Evolutionary conservation across 2,329 filamentous ascomycete species (phyloP).

Genomic region (Alternaria brassicae): DNA sequence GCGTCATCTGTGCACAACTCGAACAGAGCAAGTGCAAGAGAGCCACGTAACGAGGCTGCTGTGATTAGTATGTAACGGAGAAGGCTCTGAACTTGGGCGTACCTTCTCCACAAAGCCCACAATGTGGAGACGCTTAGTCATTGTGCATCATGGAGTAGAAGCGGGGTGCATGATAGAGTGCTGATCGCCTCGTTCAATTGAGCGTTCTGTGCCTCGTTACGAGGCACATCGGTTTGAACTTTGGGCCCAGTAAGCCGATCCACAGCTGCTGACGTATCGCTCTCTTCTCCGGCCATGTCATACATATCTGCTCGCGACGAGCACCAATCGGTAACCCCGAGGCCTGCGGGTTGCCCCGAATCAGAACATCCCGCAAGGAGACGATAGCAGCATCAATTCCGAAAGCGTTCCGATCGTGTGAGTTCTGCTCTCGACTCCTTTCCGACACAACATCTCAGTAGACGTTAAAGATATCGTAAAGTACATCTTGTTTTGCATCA

Average conservation of each 20-base stretch:
- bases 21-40: background rate
- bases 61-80: background rate
- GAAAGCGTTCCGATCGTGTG: conserved; percentile 8
- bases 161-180: conserved; percentile 14
- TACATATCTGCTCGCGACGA: conserved; percentile 13
- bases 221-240: conserved; percentile 15
- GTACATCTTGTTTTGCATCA: background rate
- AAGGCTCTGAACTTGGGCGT: background rate
- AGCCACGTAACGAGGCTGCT: conserved; percentile 10
- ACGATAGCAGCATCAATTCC: background rate
- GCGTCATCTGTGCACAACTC: background rate
- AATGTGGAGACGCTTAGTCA: background rate
- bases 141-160: conserved; percentile 15
- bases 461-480: background rate
- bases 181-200: background rate
- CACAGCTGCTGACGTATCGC: background rate
- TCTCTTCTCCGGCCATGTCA: background rate
- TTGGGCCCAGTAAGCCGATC: background rate
- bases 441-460: background rate
- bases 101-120: background rate
- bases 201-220: conserved; percentile 28
- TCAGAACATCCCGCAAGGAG: background rate
- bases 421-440: background rate
- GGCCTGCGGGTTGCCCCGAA: conserved; percentile 8
- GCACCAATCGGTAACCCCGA: conserved; percentile 10